Evolutionary conservation across 2,329 filamentous ascomycete genomes (phyloP).

Genomic region (Trichoderma harzianum): DNA sequence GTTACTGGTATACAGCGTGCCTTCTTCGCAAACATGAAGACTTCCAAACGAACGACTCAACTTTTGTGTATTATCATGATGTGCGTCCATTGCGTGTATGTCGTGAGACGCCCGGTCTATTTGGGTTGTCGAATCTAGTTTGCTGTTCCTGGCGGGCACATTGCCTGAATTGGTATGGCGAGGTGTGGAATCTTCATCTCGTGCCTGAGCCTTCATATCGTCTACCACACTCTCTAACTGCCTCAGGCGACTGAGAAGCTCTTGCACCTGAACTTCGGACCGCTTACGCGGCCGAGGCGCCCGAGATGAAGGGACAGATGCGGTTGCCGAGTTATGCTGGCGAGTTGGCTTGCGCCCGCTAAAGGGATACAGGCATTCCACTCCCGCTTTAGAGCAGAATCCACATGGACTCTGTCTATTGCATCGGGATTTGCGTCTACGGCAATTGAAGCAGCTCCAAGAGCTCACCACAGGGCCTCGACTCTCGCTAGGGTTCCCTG

Average conservation of each 20-base stretch:
- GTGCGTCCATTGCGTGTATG: not conserved
- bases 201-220: not conserved
- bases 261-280: constrained; percentile 16
- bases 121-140: not conserved
- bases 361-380: constrained; percentile 33
- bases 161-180: not conserved
- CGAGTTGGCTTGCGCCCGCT: constrained; percentile 31
- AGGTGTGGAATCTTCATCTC: not conserved
- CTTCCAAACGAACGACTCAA: constrained; percentile 11
- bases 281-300: constrained; percentile 29
- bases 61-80: not conserved
- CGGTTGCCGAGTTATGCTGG: constrained; percentile 16
- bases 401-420: constrained; percentile 31
- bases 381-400: constrained; percentile 26
- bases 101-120: not conserved
- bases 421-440: constrained; percentile 31
- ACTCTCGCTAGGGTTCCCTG: not conserved
- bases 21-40: not conserved
- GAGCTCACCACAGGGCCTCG: not conserved
- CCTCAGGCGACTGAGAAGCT: constrained; percentile 24
- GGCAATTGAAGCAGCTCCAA: constrained; percentile 34
- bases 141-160: not conserved
- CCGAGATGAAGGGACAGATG: not conserved
- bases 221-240: constrained; percentile 31
- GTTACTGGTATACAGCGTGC: constrained; percentile 28